A percentile compares a stretch with the other conserved stretches of the same genome.
Conservation (phyloP, 1,284 basidiomycete genomes). For the Amylostereum areolatum region DNA sequence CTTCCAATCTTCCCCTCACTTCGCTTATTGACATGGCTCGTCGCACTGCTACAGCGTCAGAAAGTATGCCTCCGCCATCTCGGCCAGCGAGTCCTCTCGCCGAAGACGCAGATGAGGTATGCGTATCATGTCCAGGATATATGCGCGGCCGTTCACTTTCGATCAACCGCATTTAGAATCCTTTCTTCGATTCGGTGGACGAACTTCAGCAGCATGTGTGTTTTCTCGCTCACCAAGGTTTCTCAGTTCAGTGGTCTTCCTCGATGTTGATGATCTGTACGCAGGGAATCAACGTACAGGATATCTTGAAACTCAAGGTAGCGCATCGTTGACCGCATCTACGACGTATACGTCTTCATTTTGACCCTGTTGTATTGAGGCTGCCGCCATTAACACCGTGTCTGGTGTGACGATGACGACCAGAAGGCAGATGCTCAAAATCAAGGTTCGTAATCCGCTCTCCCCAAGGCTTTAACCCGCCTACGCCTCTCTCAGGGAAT, state of each 20-base stretch:
- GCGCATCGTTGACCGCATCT: conserved; percentile 3
- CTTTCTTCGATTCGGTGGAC: conserved; percentile 76
- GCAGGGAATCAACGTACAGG: conserved; percentile 91
- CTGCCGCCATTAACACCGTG: conserved; percentile 71
- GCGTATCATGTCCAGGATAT: neutral
- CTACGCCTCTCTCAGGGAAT: conserved; percentile 48
- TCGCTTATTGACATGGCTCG: too few species aligned
- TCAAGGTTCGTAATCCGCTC: conserved; percentile 58
- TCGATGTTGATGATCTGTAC: conserved; percentile 6
- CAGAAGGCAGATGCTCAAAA: conserved; percentile 80
- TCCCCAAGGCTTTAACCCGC: conserved; percentile 3
- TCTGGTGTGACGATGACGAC: conserved; percentile 85
- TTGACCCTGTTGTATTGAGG: conserved; percentile 28
- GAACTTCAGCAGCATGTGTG: conserved; percentile 84
- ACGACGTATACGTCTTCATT: conserved; percentile 3
- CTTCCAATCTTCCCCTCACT: too few species aligned
- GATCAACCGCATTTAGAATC: conserved; percentile 31
- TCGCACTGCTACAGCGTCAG: too few species aligned
- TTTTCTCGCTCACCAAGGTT: conserved; percentile 3
- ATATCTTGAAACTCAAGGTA: conserved; percentile 89
- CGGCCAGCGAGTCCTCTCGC: conserved; percentile 29
- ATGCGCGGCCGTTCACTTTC: conserved; percentile 1
- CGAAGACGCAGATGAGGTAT: conserved; percentile 41
- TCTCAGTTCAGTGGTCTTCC: conserved; percentile 1
- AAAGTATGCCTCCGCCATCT: conserved; percentile 26